Evolutionary conservation across 2,329 filamentous ascomycete species (phyloP), one percentile per base, ranked within the genome.

Genomic region (Phoma sp.): DNA sequence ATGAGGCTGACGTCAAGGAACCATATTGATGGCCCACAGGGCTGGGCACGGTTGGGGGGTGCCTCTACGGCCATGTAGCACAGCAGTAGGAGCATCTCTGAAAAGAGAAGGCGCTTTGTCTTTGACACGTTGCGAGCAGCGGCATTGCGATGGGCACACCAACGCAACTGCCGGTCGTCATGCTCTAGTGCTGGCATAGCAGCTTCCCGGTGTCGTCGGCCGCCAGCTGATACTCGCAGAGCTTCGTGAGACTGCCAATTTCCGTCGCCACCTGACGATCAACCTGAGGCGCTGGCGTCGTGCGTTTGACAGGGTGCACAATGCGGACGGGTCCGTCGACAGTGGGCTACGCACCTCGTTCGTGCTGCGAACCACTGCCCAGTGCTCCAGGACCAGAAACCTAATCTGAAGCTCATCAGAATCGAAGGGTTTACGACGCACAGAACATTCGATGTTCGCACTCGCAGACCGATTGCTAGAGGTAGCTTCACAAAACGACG

Each of bases 241-340:
- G 46, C 47, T 38, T 55, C 41, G 51, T 22, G 10, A 36, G 25
- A 35, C 46, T 46, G 62, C 57, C 48, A 51, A 35, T 13, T 23
- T 25, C 57, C 44, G 52, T 55, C 23, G 18, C 43, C 46, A 55
- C 47, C 46, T 32, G 48, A 45, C 42, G 42, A 55, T 43, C 35
- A 22, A 51, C 33, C 46, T 55, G 41, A 55, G 47, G 54, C 51
- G 44, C 54, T 52, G 50, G 61, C 44, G 55, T 49, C 32, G 25
- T 60, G 56, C 52, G 53, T 57, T 49, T 60, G 63, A 62, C 60
- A 66, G 55, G 61, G 51, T 57, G 55, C 50, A 56, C 56, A 52
- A 47, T 37, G 44, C 45, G 46, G 58, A 51, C 49, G 45, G 52
- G 47, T 49, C 56, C 35, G 47, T 55, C 51, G 59, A 55, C 32